These are phyloP conservation scores for Cynara cardunculus DNA, from an alignment of 129 eudicot genomes.

Conservation along the genomic window DNA sequence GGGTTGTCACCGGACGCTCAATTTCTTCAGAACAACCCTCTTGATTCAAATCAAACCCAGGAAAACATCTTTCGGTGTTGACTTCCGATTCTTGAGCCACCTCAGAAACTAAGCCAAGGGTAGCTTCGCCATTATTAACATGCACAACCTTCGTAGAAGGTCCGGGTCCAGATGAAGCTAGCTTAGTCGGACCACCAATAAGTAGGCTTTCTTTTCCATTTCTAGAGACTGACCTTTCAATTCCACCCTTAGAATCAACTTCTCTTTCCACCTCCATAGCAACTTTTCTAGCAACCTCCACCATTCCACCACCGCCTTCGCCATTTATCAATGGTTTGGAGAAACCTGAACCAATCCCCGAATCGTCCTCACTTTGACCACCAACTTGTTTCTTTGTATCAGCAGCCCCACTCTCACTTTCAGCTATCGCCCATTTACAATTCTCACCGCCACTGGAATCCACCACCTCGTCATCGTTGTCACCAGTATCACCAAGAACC, in stretches of 20 bases:
- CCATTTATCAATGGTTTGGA: not conserved
- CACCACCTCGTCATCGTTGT: not conserved
- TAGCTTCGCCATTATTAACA: slow-evolving; percentile 17
- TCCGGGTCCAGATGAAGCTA: slow-evolving; percentile 3
- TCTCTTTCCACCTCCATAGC: slow-evolving; percentile 66
- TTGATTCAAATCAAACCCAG: slow-evolving; percentile 53
- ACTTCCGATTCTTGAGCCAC: slow-evolving; percentile 34
- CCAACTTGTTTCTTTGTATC: no score
- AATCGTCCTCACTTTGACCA: slow-evolving; percentile 28
- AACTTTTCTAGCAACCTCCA: slow-evolving; percentile 59
- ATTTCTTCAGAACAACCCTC: slow-evolving; percentile 41
- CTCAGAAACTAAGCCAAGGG: slow-evolving; percentile 27
- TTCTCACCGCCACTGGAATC: not conserved
- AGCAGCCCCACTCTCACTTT: no score
- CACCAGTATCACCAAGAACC: not conserved
- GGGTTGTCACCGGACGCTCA: slow-evolving; percentile 20
- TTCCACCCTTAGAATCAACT: slow-evolving; percentile 32
- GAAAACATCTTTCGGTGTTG: slow-evolving; percentile 14
- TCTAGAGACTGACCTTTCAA: slow-evolving; percentile 39
- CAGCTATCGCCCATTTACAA: slow-evolving; percentile 14
- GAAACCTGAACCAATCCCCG: slow-evolving; percentile 30
- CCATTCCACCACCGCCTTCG: slow-evolving; percentile 18
- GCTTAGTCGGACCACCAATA: slow-evolving; percentile 25
- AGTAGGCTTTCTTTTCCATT: slow-evolving; percentile 21
- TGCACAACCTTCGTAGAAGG: slow-evolving; percentile 13